Base-by-base conservation (phyloP, 306 rosid species). In the Elaeagnus macrophylla region DNA sequence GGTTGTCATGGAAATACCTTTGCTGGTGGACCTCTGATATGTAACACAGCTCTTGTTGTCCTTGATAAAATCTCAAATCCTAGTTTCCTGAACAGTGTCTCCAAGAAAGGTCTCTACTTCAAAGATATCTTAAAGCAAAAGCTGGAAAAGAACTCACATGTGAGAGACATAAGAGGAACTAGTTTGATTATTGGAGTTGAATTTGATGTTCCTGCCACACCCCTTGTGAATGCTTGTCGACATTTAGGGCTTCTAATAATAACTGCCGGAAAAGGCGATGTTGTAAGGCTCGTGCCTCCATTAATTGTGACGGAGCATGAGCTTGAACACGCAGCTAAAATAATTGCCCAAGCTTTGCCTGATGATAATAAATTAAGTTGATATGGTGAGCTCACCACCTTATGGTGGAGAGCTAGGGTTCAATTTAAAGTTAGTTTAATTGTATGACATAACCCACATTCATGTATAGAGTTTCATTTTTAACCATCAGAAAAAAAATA, bases 1-100 rank as follows among this genome's bases (percentile, higher is more conserved):
- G 97, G 95, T 12, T 95, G 86, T 59, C 97, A 86, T 48, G 97
- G 95, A 67, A 90, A 94, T 67, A 83, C 97, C 43, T 90, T 86
- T 60, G 95, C 95, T 5, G 95, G 97, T 54, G 32, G 69, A 11
- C 95, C 88, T 48, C 83, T 90, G 0, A 67, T 90, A 57, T n/a
- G n/a, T 18, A 75, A 16, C 8, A 94, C 94, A 8, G 95, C 95
- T 44, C 70, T 80, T 15, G 76, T 91, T 3, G 94, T 86, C 47
- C 56, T 90, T 37, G 68, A 83, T 11, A 90, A 84, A 64, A 77
- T 90, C 59, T 86, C 89, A 39, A 68, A 78, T 20, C 67, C 89
- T 15, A 66, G 58, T 15, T 86, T 86, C 72, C 78, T 90, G 8
- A 73, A 68, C 35, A 60, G 81, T 12, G 94, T 90, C n/a, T n/a